These are phyloP conservation scores for Skeletonema costatum DNA, from an alignment of 108 stramenopile genomes.

Conservation along the genomic window DNA sequence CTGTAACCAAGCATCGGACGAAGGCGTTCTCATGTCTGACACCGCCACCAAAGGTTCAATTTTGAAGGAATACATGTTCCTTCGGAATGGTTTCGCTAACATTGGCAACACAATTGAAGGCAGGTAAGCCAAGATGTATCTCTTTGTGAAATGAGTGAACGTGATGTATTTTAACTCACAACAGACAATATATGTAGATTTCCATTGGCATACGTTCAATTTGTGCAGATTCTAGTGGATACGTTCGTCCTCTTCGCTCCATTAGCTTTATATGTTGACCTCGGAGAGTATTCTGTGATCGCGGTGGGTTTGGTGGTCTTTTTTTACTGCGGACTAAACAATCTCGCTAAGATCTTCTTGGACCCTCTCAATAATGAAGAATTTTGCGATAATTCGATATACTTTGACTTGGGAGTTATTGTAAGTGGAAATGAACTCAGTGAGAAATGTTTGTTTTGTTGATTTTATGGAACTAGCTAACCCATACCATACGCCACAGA, in stretches of 20 bases:
- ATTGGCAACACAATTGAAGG: slow-evolving; percentile 47
- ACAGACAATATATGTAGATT: slow-evolving; percentile 9
- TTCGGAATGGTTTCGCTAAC: slow-evolving; percentile 38
- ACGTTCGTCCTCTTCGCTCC: slow-evolving; percentile 31
- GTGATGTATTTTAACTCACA: background rate
- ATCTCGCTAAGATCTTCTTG: slow-evolving; percentile 39
- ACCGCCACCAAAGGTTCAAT: slow-evolving; percentile 1
- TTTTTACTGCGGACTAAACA: slow-evolving; percentile 28
- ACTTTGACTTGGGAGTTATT: background rate
- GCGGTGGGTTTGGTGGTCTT: slow-evolving; percentile 26
- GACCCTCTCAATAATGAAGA: background rate
- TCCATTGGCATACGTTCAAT: slow-evolving; percentile 59
- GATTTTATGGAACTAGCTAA: background rate
- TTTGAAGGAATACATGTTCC: slow-evolving; percentile 20
- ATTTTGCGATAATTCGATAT: background rate
- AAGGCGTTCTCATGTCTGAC: slow-evolving; percentile 13
- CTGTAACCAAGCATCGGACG: slow-evolving; percentile 14
- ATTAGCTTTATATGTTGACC: slow-evolving; percentile 30
- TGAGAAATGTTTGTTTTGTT: background rate
- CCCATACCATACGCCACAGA: background rate
- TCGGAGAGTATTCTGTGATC: slow-evolving; percentile 12
- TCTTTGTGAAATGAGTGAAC: too few species aligned
- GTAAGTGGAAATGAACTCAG: background rate
- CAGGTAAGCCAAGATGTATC: background rate
- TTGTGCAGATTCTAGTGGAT: slow-evolving; percentile 57